A percentile compares a stretch with the other conserved stretches of the same genome.
Conservation (phyloP, 768 basidiomycete genomes). For the Suillus luteus region DNA sequence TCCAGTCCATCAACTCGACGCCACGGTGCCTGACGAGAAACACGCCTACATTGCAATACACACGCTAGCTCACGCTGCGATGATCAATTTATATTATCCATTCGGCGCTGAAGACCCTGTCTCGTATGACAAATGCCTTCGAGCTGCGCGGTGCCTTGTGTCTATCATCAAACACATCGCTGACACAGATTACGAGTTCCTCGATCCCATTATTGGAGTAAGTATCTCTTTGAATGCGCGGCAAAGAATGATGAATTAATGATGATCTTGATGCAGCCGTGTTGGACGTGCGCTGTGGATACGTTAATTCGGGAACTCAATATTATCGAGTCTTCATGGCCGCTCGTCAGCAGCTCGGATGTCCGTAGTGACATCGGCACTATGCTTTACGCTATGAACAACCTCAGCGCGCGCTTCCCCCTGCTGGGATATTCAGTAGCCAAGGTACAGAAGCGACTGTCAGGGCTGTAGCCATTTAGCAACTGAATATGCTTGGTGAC, state of each 20-base stretch:
- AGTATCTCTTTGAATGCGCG: conserved; percentile 26
- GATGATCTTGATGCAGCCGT: conserved; percentile 45
- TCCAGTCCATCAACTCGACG: conserved; percentile 64
- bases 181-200: conserved; percentile 65
- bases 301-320: conserved; percentile 68
- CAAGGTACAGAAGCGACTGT: conserved; percentile 35
- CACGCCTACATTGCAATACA: conserved; percentile 61
- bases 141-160: conserved; percentile 61
- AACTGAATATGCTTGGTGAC: background rate
- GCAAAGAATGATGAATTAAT: background rate
- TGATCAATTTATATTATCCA: conserved; percentile 64
- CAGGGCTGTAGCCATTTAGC: conserved; percentile 11
- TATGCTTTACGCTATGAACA: conserved; percentile 65
- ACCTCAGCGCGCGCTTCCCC: conserved; percentile 60
- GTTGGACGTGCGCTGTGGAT: conserved; percentile 72
- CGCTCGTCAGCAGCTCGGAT: conserved; percentile 56
- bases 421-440: conserved; percentile 43
- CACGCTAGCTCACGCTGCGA: conserved; percentile 65
- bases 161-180: conserved; percentile 62
- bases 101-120: conserved; percentile 60
- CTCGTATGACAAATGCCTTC: conserved; percentile 67
- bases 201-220: conserved; percentile 81
- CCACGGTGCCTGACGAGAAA: conserved; percentile 56
- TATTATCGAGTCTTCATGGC: conserved; percentile 63
- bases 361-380: conserved; percentile 62